phyloP scores from a whole-genome alignment of 2,329 filamentous ascomycete genomes.

The Aspergillus awamori region DNA sequence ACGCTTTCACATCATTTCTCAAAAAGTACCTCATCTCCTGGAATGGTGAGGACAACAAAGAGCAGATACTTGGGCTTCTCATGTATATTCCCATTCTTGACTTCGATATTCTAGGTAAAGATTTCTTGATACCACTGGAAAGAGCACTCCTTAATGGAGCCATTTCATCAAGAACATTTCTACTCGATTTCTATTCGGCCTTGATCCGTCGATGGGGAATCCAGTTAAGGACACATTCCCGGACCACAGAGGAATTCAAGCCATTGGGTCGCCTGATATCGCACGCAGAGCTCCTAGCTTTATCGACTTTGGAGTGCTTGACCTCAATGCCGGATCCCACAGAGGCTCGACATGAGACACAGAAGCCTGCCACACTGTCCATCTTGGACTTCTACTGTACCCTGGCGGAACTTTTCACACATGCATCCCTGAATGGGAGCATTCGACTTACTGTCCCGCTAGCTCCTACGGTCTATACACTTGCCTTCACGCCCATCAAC shows the following conservation, averaged over 20 bases:
- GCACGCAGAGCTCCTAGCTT: slow-evolving; percentile 57
- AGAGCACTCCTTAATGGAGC: slow-evolving; percentile 40
- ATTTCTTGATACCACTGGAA: slow-evolving; percentile 47
- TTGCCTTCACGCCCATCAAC: slow-evolving; percentile 68
- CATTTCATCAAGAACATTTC: slow-evolving; percentile 56
- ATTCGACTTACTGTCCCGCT: slow-evolving; percentile 71
- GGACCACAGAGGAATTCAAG: slow-evolving; percentile 31
- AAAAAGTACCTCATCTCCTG: slow-evolving; percentile 61
- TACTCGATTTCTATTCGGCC: slow-evolving; percentile 69
- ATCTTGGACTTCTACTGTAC: slow-evolving; percentile 71
- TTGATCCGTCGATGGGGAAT: slow-evolving; percentile 62
- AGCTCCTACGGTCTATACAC: slow-evolving; percentile 67
- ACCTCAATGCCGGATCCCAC: slow-evolving; percentile 30
- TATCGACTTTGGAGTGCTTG: slow-evolving; percentile 62
- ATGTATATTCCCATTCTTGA: slow-evolving; percentile 37
- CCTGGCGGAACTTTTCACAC: slow-evolving; percentile 59
- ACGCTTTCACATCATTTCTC: slow-evolving; percentile 38
- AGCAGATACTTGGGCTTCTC: slow-evolving; percentile 42
- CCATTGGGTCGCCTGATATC: slow-evolving; percentile 50
- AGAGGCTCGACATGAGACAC: slow-evolving; percentile 2
- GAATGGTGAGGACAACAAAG: slow-evolving; percentile 61
- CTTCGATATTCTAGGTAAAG: slow-evolving; percentile 37
- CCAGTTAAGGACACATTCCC: slow-evolving; percentile 33
- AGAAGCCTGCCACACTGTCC: slow-evolving; percentile 51
- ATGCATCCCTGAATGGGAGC: slow-evolving; percentile 54